Base-by-base conservation (phyloP, 2,329 filamentous ascomycete species). In the Leptographium lundbergii region DNA sequence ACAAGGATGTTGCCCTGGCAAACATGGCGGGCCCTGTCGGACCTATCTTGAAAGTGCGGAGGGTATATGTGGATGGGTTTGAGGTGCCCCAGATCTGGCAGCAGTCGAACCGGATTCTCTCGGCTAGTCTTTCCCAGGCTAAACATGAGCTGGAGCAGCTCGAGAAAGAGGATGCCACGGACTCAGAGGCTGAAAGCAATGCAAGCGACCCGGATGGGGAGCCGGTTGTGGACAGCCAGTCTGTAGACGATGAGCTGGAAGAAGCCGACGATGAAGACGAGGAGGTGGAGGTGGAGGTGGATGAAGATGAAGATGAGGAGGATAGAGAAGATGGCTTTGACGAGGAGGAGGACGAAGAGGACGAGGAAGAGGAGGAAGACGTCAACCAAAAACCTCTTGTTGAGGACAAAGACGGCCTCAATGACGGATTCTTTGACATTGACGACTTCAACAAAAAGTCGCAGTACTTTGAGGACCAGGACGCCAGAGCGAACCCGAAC, bases 351-450 rank as follows among this genome's bases (percentile, higher is more conserved):
- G 74, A 75, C 1, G 73, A 74, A 1, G 70, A 72, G 0, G 75
- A 76, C n/a, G n/a, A n/a, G 0, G 77, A 79, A 0, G 77, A 79
- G 2, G 76, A 74, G 1, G 72, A 73, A 4, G 78, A 79, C 24
- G 73, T 77, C 52, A 70, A 75, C 5, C 71, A 73, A 1, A 79
- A 80, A 55, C 80, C 81, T 47, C 86, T 86, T 61, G 74, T 84
- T 10, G 78, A 85, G 65, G 91, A 97, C 67, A 84, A 85, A 4
- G 80, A 94, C 68, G 90, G 91, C 7, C 81, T 99, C 36, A 97
- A 99, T 67, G 94, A 99, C 68, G 92, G 91, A 6, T 99, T 99
- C 75, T 99, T 99, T 74, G 95, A 90, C 19, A 92, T 99, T 66
- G 91, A 97, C 67, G 85, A 95, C 61, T 99, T 99, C 80, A 99